Percentiles rank a stretch among this genome's conserved stretches.
Conservation (phyloP, 2,329 filamentous ascomycete species). For the Alternaria alternata region DNA sequence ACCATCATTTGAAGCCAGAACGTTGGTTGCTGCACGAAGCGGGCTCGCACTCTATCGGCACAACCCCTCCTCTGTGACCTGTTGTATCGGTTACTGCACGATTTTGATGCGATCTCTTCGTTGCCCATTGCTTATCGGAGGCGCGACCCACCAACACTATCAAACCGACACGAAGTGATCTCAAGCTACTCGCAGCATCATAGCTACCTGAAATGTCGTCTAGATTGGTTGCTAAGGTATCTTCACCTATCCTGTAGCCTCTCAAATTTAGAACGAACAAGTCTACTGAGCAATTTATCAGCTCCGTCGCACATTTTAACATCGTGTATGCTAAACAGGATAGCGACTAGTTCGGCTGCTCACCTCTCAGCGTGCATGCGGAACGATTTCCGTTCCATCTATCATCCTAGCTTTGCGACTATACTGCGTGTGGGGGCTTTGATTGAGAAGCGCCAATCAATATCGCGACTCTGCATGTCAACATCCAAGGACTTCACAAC, state of each 20-base stretch:
- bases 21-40: neutral
- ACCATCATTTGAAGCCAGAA: neutral
- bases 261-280: neutral
- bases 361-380: neutral
- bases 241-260: neutral
- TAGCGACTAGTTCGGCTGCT: neutral
- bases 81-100: neutral
- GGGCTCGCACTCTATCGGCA: neutral
- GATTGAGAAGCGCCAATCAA: neutral
- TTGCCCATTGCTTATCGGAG: neutral
- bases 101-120: neutral
- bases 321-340: neutral
- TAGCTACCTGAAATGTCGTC: neutral
- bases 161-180: neutral
- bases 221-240: neutral
- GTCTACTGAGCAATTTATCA: neutral
- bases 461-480: neutral
- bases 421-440: neutral
- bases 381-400: neutral
- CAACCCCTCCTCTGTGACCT: neutral
- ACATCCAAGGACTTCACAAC: neutral
- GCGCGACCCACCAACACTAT: neutral
- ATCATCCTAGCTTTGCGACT: neutral
- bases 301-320: neutral
- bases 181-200: neutral